These are phyloP conservation scores for Globisporangium perplexum DNA, from an alignment of 352 stramenopile species.

Conservation along the genomic window DNA sequence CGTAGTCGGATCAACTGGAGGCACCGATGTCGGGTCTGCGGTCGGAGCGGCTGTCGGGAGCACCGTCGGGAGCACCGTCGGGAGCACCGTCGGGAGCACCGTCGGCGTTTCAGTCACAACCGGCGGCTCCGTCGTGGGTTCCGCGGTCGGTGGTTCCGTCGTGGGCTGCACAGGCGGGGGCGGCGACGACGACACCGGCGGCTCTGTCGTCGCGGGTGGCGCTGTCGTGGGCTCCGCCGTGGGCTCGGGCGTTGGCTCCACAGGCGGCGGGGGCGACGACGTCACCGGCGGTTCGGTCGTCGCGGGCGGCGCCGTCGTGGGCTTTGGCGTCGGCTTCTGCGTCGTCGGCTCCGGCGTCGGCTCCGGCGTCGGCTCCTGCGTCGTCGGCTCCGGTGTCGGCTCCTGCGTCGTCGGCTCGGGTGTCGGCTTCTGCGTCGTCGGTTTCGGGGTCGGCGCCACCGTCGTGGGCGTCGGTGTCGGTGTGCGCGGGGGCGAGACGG, in stretches of 20 bases:
- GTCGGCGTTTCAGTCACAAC: too few relatives aligned
- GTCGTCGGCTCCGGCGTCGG: constrained; percentile 1
- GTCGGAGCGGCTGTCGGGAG: constrained; percentile 3
- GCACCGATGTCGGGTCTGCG: background rate
- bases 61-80: background rate
- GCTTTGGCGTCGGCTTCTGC: background rate
- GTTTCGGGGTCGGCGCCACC: background rate
- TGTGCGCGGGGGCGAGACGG: background rate
- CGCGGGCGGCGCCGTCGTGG: background rate
- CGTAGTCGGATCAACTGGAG: constrained; percentile 6
- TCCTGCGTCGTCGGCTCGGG: background rate
- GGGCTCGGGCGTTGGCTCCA: background rate
- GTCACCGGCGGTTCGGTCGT: background rate
- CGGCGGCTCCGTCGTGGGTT: constrained; percentile 1
- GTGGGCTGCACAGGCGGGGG: constrained; percentile 1
- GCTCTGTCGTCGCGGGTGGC: background rate
- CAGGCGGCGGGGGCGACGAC: background rate
- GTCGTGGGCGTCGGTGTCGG: background rate
- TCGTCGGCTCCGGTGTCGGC: background rate
- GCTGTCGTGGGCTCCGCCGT: constrained; percentile 6
- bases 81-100: too few relatives aligned
- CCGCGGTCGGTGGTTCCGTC: constrained; percentile 1
- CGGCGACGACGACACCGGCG: background rate
- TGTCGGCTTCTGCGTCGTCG: background rate
- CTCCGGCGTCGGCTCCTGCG: background rate